Evolutionary conservation across 1,284 basidiomycete genomes (phyloP), one percentile per base, ranked within the genome.

Genomic region (Papiliotrema fonsecae): DNA sequence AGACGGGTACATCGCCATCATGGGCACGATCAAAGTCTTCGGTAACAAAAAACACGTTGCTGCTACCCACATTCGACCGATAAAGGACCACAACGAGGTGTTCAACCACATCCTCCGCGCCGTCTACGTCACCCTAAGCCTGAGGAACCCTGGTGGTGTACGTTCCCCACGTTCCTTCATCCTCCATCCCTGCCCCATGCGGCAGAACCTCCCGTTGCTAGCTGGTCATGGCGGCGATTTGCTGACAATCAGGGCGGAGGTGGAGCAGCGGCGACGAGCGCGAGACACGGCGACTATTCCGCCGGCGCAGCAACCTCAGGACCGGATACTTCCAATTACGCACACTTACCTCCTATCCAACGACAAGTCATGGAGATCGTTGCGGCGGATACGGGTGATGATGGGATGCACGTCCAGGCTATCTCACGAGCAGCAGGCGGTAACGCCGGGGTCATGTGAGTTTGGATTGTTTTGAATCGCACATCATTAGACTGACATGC

Each of bases 21-120:
- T 88, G 31, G 96, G 94, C n/a, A 79, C 78, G n/a, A 74, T 97
- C 58, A 97, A 97, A 72, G 79, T 79, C 6, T 97, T 96, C 71
- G 82, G 83, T 36, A 82, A 80, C 60, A 93, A 89, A 72, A 79
- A 84, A 61, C 88, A 88, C 67, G 79, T 97, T 64, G 87, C 86
- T 49, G 83, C 86, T 6, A 82, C 78, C 31, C 80, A 85, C 57
- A 81, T 97, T 56, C 82, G 85, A 25, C 76, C 77, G 4, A 75
- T 87, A 35, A 79, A 76, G 26, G 86, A 94, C 65, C 76, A 78
- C 34, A 83, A 90, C 69, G 92, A 98, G 71, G 74, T 89, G 36
- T 84, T 84, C 61, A 93, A 88, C 72, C 93, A 97, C 67, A 63
- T 79, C 28, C 65, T 82, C 45, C 82, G 86, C 54, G 77, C 77